A percentile compares a stretch with the other conserved stretches of the same genome.
phyloP scores from a whole-genome alignment of 768 basidiomycete genomes.

The Daedaleopsis nitida region DNA sequence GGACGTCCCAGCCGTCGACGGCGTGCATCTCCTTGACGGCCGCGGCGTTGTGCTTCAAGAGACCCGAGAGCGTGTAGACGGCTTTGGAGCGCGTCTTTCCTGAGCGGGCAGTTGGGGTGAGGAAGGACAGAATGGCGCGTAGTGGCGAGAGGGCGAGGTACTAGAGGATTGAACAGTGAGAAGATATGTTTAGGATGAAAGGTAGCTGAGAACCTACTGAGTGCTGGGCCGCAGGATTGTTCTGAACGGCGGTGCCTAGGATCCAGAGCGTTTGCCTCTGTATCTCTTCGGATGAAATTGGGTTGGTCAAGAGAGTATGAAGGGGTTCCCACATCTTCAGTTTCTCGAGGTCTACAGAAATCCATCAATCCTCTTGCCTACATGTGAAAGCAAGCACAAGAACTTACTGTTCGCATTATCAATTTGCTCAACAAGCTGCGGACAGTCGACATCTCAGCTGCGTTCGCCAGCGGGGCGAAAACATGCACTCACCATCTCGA shows the following conservation, averaged over 20 bases:
- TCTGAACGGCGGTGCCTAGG: slow-evolving; percentile 86
- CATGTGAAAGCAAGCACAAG: no score
- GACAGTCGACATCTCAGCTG: neutral
- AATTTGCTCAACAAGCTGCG: slow-evolving; percentile 80
- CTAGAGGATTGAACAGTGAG: slow-evolving; percentile 34
- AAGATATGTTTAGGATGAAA: neutral
- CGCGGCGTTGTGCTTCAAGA: slow-evolving; percentile 74
- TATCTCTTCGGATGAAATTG: slow-evolving; percentile 58
- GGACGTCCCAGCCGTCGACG: slow-evolving; percentile 62
- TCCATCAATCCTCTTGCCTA: neutral
- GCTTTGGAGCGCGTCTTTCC: slow-evolving; percentile 72
- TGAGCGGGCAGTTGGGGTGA: slow-evolving; percentile 55
- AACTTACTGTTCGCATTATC: slow-evolving; percentile 85
- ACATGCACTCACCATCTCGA: slow-evolving; percentile 72
- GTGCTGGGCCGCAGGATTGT: slow-evolving; percentile 83
- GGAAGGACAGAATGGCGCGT: slow-evolving; percentile 59
- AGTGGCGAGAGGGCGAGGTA: slow-evolving; percentile 70
- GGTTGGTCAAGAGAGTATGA: slow-evolving; percentile 58
- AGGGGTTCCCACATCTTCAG: slow-evolving; percentile 81
- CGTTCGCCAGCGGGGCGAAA: neutral
- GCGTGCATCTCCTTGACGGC: slow-evolving; percentile 59
- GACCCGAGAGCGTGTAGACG: slow-evolving; percentile 76
- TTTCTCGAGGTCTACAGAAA: slow-evolving; percentile 64
- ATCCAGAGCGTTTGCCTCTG: slow-evolving; percentile 80
- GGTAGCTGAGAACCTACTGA: slow-evolving; percentile 64